These are phyloP conservation scores for Penstemon davidsonii DNA, from an alignment of 257 asterid species.

Conservation along the genomic window DNA sequence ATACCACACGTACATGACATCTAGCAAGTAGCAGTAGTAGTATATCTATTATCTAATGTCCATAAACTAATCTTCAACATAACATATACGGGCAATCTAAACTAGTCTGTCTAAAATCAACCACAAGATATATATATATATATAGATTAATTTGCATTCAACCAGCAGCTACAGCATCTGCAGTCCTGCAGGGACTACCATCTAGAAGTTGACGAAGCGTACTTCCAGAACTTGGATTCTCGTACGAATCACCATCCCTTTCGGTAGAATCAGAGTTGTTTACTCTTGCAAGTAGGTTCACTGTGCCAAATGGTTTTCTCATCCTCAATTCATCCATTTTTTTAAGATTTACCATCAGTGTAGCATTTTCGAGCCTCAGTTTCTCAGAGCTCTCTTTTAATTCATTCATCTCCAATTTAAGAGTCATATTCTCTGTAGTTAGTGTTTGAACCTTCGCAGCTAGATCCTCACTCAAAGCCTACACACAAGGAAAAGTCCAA, in stretches of 20 bases:
- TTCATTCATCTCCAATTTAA: slow-evolving; percentile 69
- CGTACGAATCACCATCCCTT: slow-evolving; percentile 50
- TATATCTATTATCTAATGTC: no score
- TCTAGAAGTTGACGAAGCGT: slow-evolving; percentile 87
- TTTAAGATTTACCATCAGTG: slow-evolving; percentile 50
- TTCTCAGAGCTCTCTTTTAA: slow-evolving; percentile 59
- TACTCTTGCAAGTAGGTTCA: slow-evolving; percentile 81
- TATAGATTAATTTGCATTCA: slow-evolving; percentile 29
- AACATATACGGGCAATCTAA: no score
- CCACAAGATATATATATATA: no score
- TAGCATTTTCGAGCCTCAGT: slow-evolving; percentile 71
- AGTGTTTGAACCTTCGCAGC: slow-evolving; percentile 69
- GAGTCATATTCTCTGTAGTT: slow-evolving; percentile 62
- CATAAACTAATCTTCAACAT: no score
- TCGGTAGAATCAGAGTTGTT: slow-evolving; percentile 52
- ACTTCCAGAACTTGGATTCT: slow-evolving; percentile 50
- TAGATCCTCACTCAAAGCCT: slow-evolving; percentile 96
- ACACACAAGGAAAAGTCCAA: slow-evolving; percentile 4
- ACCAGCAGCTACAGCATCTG: slow-evolving; percentile 89
- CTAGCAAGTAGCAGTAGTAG: no score
- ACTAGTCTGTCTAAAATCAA: no score
- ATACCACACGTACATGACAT: no score
- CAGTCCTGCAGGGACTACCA: slow-evolving; percentile 43
- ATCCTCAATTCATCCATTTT: slow-evolving; percentile 43
- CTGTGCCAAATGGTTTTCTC: slow-evolving; percentile 67